Evolutionary conservation across 2,329 filamentous ascomycete species (phyloP).

Genomic region (Orbilia ellipsospora): DNA sequence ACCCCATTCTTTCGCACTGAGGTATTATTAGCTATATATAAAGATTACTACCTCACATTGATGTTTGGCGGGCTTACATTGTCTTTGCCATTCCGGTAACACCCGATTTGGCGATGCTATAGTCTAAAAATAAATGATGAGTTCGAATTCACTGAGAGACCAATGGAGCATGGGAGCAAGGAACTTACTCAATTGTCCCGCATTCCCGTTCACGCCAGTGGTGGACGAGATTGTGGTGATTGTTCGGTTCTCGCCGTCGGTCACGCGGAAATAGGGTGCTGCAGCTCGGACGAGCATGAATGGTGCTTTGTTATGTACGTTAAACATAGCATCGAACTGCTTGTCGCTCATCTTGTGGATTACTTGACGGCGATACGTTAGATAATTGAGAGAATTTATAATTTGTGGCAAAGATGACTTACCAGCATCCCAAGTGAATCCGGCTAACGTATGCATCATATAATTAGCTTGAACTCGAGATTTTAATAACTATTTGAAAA

Average conservation of each 20-base stretch:
- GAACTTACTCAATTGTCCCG: slow-evolving; percentile 61
- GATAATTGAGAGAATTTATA: neutral
- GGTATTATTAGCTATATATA: neutral
- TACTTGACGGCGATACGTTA: slow-evolving; percentile 20
- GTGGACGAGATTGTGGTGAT: slow-evolving; percentile 88
- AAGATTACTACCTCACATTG: neutral
- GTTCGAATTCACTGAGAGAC: too few relatives aligned
- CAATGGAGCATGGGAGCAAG: too few relatives aligned
- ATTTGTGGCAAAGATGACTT: slow-evolving; percentile 66
- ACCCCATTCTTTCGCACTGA: slow-evolving; percentile 45
- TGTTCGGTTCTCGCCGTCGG: slow-evolving; percentile 79
- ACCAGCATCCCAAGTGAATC: slow-evolving; percentile 86
- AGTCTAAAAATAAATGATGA: slow-evolving; percentile 71
- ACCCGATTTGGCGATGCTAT: slow-evolving; percentile 84
- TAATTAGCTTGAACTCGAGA: neutral
- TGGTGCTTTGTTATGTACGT: slow-evolving; percentile 83
- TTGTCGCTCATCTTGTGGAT: slow-evolving; percentile 77
- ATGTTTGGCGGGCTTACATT: slow-evolving; percentile 68
- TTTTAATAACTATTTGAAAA: neutral
- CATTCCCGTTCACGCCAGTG: slow-evolving; percentile 84
- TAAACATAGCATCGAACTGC: slow-evolving; percentile 89
- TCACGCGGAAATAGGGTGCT: slow-evolving; percentile 87
- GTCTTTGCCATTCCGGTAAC: slow-evolving; percentile 86
- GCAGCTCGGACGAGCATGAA: slow-evolving; percentile 84
- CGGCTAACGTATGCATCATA: slow-evolving; percentile 21